phyloP scores from a whole-genome alignment of 176 grass and related monocot genomes.

The Tillandsia leiboldiana region DNA sequence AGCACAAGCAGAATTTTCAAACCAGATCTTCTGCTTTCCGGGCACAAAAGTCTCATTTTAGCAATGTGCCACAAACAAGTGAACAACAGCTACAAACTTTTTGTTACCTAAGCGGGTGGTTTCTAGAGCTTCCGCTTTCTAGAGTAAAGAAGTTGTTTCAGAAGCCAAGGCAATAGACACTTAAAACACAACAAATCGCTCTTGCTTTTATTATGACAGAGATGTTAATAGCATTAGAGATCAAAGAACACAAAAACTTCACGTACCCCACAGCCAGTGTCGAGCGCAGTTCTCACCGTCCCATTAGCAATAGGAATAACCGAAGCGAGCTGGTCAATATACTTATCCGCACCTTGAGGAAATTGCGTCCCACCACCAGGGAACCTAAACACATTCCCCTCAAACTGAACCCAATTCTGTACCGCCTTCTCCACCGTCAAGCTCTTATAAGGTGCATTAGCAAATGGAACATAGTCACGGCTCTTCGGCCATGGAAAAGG shows the following conservation, averaged over 20 bases:
- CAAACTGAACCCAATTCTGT: constrained; percentile 84
- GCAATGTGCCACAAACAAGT: no score
- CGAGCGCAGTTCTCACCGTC: constrained; percentile 67
- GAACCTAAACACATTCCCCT: constrained; percentile 63
- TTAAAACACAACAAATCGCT: no score
- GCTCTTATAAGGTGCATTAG: constrained; percentile 90
- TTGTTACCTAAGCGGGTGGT: no score
- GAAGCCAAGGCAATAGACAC: no score
- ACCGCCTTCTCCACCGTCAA: constrained; percentile 94
- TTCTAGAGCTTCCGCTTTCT: no score
- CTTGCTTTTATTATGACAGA: no score
- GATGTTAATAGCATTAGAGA: neutral
- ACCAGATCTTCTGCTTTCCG: neutral
- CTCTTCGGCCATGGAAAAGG: constrained; percentile 88
- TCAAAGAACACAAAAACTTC: neutral
- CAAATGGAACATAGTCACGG: constrained; percentile 72
- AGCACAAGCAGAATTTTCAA: no score
- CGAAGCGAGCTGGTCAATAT: constrained; percentile 65
- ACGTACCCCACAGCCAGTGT: constrained; percentile 82
- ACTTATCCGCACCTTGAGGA: constrained; percentile 66
- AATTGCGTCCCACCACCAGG: constrained; percentile 92
- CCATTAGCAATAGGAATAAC: constrained; percentile 61
- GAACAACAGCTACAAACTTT: no score
- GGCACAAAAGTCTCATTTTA: neutral
- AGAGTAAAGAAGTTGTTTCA: no score